Conservation (phyloP, 2,329 filamentous ascomycete genomes). For the Celoporthe dispersa region DNA sequence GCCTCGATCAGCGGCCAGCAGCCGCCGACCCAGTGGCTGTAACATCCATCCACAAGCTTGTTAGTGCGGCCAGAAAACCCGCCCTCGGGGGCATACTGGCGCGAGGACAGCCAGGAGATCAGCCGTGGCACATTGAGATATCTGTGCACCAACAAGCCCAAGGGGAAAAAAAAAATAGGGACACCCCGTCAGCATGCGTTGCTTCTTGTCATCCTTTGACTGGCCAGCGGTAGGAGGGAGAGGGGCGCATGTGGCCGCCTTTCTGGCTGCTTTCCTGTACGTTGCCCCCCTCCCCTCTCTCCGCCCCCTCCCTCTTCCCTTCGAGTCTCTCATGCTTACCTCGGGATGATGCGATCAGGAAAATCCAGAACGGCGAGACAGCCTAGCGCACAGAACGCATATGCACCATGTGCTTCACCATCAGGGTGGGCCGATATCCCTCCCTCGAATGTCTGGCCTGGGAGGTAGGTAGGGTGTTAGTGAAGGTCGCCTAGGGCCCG, state of each 20-base stretch:
- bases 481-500: slow-evolving; percentile 21
- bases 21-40: slow-evolving; percentile 95
- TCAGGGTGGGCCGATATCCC: slow-evolving; percentile 86
- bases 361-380: slow-evolving; percentile 85
- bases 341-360: slow-evolving; percentile 74
- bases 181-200: slow-evolving; percentile 41
- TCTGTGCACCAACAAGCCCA: slow-evolving; percentile 47
- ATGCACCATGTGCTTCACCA: slow-evolving; percentile 93
- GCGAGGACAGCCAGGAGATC: slow-evolving; percentile 84
- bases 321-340: slow-evolving; percentile 52
- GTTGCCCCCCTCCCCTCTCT: background rate
- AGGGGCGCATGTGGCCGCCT: slow-evolving; percentile 21
- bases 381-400: slow-evolving; percentile 91
- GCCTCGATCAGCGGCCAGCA: slow-evolving; percentile 93
- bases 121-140: slow-evolving; percentile 78
- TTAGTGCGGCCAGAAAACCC: slow-evolving; percentile 94
- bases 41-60: slow-evolving; percentile 97
- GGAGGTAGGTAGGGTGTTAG: slow-evolving; percentile 31
- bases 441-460: slow-evolving; percentile 92
- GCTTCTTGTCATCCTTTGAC: slow-evolving; percentile 43
- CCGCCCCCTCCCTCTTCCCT: background rate
- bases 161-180: slow-evolving; percentile 31
- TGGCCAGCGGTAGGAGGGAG: slow-evolving; percentile 34
- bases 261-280: slow-evolving; percentile 19
- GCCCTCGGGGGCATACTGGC: slow-evolving; percentile 89